phyloP scores from a whole-genome alignment of 495 filamentous ascomycete species.

The Talaromyces liani region DNA sequence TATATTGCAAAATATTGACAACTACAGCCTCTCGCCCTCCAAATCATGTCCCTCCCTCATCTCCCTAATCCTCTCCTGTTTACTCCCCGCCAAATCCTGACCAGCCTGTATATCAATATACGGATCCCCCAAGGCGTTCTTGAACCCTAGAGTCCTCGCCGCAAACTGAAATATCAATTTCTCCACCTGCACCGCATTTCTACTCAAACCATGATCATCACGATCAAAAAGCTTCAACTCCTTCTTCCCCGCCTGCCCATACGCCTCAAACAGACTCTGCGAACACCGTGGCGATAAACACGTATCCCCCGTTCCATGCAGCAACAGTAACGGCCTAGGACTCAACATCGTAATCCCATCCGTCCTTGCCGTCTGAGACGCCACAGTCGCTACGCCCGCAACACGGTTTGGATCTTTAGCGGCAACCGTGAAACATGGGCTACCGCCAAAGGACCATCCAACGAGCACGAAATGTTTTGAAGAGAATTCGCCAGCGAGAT shows the following conservation, averaged over 20 bases:
- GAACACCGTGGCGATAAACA: conserved; percentile 24
- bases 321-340: conserved; percentile 26
- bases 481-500: conserved; percentile 24
- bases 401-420: conserved; percentile 23
- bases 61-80: conserved; percentile 24
- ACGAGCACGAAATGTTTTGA: conserved; percentile 31
- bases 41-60: conserved; percentile 21
- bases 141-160: conserved; percentile 15
- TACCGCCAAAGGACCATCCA: conserved; percentile 40
- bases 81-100: conserved; percentile 23
- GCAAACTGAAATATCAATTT: conserved; percentile 29
- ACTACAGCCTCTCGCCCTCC: conserved; percentile 16
- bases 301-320: conserved; percentile 32
- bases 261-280: conserved; percentile 27
- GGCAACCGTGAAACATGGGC: conserved; percentile 29
- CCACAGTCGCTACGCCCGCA: conserved; percentile 28
- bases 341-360: conserved; percentile 68
- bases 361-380: conserved; percentile 64
- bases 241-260: conserved; percentile 23
- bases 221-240: conserved; percentile 32
- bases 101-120: conserved; percentile 23
- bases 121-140: conserved; percentile 18
- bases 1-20: background rate
- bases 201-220: conserved; percentile 34
- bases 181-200: conserved; percentile 25